Evolutionary conservation across 805 yeast species (phyloP).

Genomic region (Clavispora carvajalis): DNA sequence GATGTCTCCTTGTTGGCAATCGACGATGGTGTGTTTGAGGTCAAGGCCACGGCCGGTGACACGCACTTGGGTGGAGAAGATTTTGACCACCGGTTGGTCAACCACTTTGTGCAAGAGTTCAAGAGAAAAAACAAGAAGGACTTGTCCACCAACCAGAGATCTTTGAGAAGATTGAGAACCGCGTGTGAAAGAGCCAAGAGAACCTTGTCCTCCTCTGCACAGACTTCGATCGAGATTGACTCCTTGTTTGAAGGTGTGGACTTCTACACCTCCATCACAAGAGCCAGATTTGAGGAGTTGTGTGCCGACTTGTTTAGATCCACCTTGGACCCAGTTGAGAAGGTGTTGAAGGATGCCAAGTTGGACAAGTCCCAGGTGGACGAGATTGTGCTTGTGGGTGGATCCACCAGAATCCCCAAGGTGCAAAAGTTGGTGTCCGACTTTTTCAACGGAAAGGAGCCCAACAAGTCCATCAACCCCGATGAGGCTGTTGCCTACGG

Average conservation of each 20-base stretch:
- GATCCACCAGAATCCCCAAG: slow-evolving; percentile 97
- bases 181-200: slow-evolving; percentile 99
- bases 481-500: slow-evolving; percentile 99
- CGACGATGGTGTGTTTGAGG: slow-evolving; percentile 91
- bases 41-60: slow-evolving; percentile 84
- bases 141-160: slow-evolving; percentile 88
- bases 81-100: slow-evolving; percentile 94
- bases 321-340: slow-evolving; percentile 91
- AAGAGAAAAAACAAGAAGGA: slow-evolving; percentile 98
- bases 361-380: slow-evolving; percentile 84
- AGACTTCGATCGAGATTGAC: slow-evolving; percentile 92
- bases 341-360: slow-evolving; percentile 86
- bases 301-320: slow-evolving; percentile 93
- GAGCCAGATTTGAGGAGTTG: slow-evolving; percentile 96
- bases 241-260: slow-evolving; percentile 92
- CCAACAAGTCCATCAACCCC: slow-evolving; percentile 94
- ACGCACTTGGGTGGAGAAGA: slow-evolving; percentile 82
- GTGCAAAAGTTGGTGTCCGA: slow-evolving; percentile 93
- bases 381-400: slow-evolving; percentile 95
- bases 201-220: slow-evolving; percentile 93
- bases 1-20: slow-evolving; percentile 85
- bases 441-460: slow-evolving; percentile 96
- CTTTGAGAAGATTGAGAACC: slow-evolving; percentile 96
- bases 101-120: slow-evolving; percentile 90
- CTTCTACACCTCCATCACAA: slow-evolving; percentile 92